These are phyloP conservation scores for Hydnum rufescens DNA, from an alignment of 768 basidiomycete genomes.

Conservation along the genomic window DNA sequence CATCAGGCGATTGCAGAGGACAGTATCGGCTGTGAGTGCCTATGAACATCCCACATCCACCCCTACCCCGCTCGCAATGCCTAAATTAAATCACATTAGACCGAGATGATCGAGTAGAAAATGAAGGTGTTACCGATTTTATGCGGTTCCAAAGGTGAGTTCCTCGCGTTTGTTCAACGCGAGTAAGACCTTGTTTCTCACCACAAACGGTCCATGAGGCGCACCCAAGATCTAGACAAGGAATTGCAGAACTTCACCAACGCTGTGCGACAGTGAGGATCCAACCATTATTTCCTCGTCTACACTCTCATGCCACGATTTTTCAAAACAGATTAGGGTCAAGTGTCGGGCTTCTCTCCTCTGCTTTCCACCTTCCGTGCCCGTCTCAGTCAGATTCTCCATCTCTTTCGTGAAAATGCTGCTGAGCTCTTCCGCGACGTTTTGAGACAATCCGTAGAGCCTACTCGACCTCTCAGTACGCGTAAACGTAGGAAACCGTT, in stretches of 20 bases:
- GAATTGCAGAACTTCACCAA: conserved; percentile 64
- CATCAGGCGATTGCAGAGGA: conserved; percentile 6
- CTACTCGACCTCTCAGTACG: not conserved
- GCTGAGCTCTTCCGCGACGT: conserved; percentile 59
- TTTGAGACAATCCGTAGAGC: not conserved
- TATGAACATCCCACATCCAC: not conserved
- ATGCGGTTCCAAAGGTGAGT: conserved; percentile 39
- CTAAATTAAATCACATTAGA: not conserved
- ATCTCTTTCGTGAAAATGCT: conserved; percentile 55
- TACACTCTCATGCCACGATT: too few species aligned
- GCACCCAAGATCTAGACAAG: conserved; percentile 41
- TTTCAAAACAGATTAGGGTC: too few species aligned
- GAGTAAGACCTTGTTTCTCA: too few species aligned
- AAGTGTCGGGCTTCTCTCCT: conserved; percentile 57
- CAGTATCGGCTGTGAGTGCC: not conserved
- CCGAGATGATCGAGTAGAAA: conserved; percentile 41
- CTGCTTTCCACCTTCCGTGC: conserved; percentile 51
- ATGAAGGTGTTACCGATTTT: conserved; percentile 44
- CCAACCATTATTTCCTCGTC: too few species aligned
- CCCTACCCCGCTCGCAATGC: conserved; percentile 19
- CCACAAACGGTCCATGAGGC: conserved; percentile 20
- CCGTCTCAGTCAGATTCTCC: conserved; percentile 45
- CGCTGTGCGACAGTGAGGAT: conserved; percentile 51
- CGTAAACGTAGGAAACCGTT: not conserved
- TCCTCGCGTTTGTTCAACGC: too few species aligned